phyloP scores from a whole-genome alignment of 805 yeast species.

The Hanseniaspora clermontiae region DNA sequence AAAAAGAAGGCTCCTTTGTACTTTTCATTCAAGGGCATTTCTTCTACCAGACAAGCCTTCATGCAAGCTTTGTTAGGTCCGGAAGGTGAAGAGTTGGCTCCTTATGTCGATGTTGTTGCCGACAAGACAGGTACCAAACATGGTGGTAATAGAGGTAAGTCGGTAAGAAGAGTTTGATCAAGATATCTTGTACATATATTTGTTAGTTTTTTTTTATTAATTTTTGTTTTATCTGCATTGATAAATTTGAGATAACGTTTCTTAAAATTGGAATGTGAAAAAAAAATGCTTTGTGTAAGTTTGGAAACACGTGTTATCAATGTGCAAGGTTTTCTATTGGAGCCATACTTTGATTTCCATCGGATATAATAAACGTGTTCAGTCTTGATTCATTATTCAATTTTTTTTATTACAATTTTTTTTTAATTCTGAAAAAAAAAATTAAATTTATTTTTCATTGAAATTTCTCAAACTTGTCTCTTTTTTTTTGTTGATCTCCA shows the following conservation, averaged over 20 bases:
- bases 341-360: no score
- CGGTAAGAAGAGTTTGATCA: constrained; percentile 36
- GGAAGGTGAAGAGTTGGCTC: constrained; percentile 64
- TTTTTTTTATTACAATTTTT: not conserved
- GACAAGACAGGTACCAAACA: constrained; percentile 75
- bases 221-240: not conserved
- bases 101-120: constrained; percentile 53
- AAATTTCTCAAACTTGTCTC: no score
- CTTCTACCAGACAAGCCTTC: constrained; percentile 83
- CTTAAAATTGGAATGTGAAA: no score
- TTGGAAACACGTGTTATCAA: no score
- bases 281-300: no score
- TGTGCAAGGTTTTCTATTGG: no score
- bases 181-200: not conserved
- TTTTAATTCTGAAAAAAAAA: no score
- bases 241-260: no score
- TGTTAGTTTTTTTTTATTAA: not conserved
- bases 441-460: no score
- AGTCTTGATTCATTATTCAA: not conserved
- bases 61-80: constrained; percentile 72
- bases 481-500: no score
- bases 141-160: constrained; percentile 86
- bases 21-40: constrained; percentile 65
- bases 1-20: constrained; percentile 47
- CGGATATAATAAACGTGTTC: no score